Percentiles rank a stretch among this genome's conserved stretches.
These are phyloP conservation scores for Salvia hispanica DNA, from an alignment of 257 asterid genomes.

Conservation along the genomic window DNA sequence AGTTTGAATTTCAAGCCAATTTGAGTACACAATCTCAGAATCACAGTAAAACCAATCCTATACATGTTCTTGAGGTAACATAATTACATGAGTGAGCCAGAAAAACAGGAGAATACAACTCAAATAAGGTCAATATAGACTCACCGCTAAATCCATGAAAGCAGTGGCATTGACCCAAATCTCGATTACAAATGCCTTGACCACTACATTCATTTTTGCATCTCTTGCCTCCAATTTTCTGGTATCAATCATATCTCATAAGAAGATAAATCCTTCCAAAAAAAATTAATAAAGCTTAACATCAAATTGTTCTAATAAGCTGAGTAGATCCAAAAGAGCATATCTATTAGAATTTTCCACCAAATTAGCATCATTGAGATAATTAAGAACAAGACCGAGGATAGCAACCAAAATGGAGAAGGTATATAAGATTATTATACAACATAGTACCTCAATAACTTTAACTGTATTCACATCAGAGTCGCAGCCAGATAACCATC, in stretches of 20 bases:
- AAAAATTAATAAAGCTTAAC: constrained; percentile 1
- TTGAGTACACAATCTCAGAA: background rate
- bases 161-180: constrained; percentile 88
- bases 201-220: constrained; percentile 77
- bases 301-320: background rate
- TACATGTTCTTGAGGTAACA: constrained; percentile 3
- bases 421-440: background rate
- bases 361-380: background rate
- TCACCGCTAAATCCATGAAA: constrained; percentile 91
- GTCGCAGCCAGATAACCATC: constrained; percentile 87
- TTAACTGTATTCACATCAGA: constrained; percentile 44
- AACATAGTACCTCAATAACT: constrained; percentile 65
- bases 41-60: background rate
- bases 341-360: background rate
- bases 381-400: constrained; percentile 1
- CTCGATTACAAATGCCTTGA: constrained; percentile 85
- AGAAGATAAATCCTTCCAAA: constrained; percentile 26
- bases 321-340: background rate
- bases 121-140: constrained; percentile 35
- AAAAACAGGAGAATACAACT: constrained; percentile 8
- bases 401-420: constrained; percentile 12
- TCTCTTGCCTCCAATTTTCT: constrained; percentile 82
- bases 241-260: constrained; percentile 36
- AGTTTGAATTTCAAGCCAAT: background rate
- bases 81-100: background rate